Evolutionary conservation across 2,329 filamentous ascomycete genomes (phyloP), one percentile per base, ranked within the genome.

Genomic region (Penicillium digitatum): DNA sequence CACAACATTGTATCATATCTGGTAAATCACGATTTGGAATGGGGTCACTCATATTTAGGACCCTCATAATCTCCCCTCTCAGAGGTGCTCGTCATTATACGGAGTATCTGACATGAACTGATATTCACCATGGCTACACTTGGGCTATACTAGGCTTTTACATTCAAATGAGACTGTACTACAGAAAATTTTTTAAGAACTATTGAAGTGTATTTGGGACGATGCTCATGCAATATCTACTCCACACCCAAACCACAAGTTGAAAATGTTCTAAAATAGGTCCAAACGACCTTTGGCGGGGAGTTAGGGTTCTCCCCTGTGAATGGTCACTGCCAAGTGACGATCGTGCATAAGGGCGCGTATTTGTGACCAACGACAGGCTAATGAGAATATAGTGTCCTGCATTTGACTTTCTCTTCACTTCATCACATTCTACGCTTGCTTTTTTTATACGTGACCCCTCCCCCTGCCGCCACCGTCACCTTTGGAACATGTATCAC

Each of bases 351-450:
- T 59, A 32, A 45, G 49, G 63, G 66, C 66, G 66, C 66, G 48
- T 69, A 69, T 55, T 56, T 58, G 38, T 42, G 57, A 60, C 66
- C 64, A 68, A 68, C 65, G 56, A 62, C 61, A 62, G 60, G 51
- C 47, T 37, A 52, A 31, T 18, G 27, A 26, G 38, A 35, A 22
- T 43, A 39, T 12, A 52, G 56, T 56, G 45, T 47, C 39, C 27
- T 24, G 34, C 26, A 38, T 34, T 34, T 37, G 24, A 45, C 29
- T 54, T 54, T 42, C 35, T 52, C 48, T 66, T 67, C 66, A 64
- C 60, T 57, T 55, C 54, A 54, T 69, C 68, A 68, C 68, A 66
- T 58, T 47, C 45, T 60, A 66, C 63, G 58, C 39, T n/a, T n/a
- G 35, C 37, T 34, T 58, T 34, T 58, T 57, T 60, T 52, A 59